phyloP scores from a whole-genome alignment of 2,329 filamentous ascomycete genomes.

The Microdochium paspali region DNA sequence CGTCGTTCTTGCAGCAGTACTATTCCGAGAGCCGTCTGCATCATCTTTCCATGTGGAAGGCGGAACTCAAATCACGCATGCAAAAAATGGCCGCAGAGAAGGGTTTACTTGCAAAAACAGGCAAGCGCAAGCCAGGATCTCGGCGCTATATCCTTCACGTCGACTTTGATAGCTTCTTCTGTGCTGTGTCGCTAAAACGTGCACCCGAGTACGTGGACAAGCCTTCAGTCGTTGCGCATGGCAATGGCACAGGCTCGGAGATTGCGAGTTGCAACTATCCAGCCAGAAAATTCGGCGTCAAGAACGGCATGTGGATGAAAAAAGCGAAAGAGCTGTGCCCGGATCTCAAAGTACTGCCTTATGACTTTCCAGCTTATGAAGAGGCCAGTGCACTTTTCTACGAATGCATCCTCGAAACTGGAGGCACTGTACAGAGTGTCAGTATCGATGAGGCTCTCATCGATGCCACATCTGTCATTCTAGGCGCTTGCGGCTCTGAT shows the following conservation, averaged over 20 bases:
- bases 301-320: conserved; percentile 99
- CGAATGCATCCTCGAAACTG: conserved; percentile 67
- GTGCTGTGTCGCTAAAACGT: conserved; percentile 75
- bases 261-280: conserved; percentile 97
- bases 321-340: conserved; percentile 74
- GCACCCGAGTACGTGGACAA: conserved; percentile 67
- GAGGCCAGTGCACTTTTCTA: conserved; percentile 86
- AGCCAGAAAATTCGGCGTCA: conserved; percentile 76
- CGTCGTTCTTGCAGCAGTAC: conserved; percentile 87
- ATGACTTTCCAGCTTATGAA: conserved; percentile 93
- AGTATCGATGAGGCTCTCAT: conserved; percentile 93
- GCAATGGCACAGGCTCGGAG: conserved; percentile 75
- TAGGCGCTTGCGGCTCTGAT: conserved; percentile 55
- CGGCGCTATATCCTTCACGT: conserved; percentile 87
- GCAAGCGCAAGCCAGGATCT: conserved; percentile 48
- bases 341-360: conserved; percentile 80
- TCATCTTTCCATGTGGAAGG: conserved; percentile 94
- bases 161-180: conserved; percentile 98
- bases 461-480: conserved; percentile 66
- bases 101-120: conserved; percentile 28
- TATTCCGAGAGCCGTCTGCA: conserved; percentile 93
- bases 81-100: conserved; percentile 72
- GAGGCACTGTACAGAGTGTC: conserved; percentile 85
- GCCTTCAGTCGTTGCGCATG: conserved; percentile 83
- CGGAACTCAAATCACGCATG: conserved; percentile 81